Evolutionary conservation across 768 basidiomycete genomes (phyloP).

Genomic region (Mrakia frigida): DNA sequence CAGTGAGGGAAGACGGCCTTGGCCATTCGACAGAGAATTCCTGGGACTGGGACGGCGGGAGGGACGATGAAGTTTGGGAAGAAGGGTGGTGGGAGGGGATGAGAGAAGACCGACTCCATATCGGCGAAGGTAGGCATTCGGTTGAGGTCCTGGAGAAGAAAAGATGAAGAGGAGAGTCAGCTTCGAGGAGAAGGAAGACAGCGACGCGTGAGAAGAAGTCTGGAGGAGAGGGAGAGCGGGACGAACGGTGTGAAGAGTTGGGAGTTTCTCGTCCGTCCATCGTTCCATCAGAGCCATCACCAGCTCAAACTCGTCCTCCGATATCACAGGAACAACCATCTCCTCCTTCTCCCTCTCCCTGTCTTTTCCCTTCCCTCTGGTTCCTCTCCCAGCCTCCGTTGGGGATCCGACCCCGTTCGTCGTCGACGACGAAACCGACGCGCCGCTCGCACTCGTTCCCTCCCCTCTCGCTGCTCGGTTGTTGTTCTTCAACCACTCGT

Average conservation of each 20-base stretch:
- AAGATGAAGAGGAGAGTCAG: slow-evolving; percentile 39
- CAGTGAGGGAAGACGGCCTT: slow-evolving; percentile 79
- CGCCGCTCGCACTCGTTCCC: slow-evolving; percentile 49
- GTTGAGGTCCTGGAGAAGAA: slow-evolving; percentile 41
- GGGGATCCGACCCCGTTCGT: slow-evolving; percentile 53
- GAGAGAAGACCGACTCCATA: slow-evolving; percentile 55
- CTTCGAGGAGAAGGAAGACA: not conserved
- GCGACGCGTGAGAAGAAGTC: not conserved
- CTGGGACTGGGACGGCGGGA: slow-evolving; percentile 60
- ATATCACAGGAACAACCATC: slow-evolving; percentile 48
- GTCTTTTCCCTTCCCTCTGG: slow-evolving; percentile 64
- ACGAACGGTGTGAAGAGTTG: slow-evolving; percentile 83
- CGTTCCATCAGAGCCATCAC: slow-evolving; percentile 93
- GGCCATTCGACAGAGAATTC: slow-evolving; percentile 62
- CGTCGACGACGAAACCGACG: slow-evolving; percentile 48
- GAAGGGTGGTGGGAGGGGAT: slow-evolving; percentile 55
- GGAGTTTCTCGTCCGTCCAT: slow-evolving; percentile 79
- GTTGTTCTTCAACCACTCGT: slow-evolving; percentile 87
- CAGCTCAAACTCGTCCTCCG: slow-evolving; percentile 89
- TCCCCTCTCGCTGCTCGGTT: slow-evolving; percentile 54
- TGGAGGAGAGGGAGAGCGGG: not conserved
- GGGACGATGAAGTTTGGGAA: slow-evolving; percentile 69
- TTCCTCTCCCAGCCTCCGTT: slow-evolving; percentile 32
- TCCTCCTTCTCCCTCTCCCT: slow-evolving; percentile 79
- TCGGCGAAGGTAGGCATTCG: slow-evolving; percentile 49